Percentiles rank a stretch among this genome's conserved stretches.
Evolutionary conservation across 2,329 filamentous ascomycete species (phyloP).

Genomic region (Raffaelea ambrosiae): DNA sequence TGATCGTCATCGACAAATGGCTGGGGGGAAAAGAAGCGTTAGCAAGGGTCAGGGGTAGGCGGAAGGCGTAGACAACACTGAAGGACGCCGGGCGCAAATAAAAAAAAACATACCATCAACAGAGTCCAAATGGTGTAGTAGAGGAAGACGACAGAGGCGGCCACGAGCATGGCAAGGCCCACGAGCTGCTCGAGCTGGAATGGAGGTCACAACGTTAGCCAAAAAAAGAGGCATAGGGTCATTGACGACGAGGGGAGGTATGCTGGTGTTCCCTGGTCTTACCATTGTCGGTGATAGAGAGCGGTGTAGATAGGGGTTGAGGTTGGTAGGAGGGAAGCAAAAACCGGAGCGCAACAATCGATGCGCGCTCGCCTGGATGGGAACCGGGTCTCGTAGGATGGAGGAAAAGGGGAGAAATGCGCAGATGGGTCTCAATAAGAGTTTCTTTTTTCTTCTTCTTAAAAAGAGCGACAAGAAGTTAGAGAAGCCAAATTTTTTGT

Average conservation of each 20-base stretch:
- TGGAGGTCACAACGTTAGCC: conserved; percentile 4
- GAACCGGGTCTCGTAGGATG: too few species aligned
- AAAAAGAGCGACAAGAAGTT: conserved; percentile 4
- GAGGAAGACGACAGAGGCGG: conserved; percentile 53
- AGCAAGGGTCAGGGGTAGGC: not conserved
- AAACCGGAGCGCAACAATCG: not conserved
- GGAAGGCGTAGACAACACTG: not conserved
- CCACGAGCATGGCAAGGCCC: conserved; percentile 60
- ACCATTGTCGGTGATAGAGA: not conserved
- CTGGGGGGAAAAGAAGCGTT: conserved; percentile 35
- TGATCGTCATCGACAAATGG: conserved; percentile 96
- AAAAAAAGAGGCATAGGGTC: not conserved
- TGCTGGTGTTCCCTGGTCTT: too few species aligned
- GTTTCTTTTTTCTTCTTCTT: too few species aligned
- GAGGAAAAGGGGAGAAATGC: conserved; percentile 4
- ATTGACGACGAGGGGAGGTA: too few species aligned
- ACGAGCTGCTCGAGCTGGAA: conserved; percentile 88
- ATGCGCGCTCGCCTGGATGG: too few species aligned
- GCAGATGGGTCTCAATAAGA: too few species aligned
- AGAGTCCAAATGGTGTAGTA: conserved; percentile 99
- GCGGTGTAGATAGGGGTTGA: too few species aligned
- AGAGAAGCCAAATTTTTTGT: conserved; percentile 1
- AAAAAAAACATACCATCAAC: conserved; percentile 66
- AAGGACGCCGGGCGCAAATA: too few species aligned
- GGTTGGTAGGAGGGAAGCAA: not conserved